Evolutionary conservation across 345 rosid genomes (phyloP).

Genomic region (Citrus reticulata): DNA sequence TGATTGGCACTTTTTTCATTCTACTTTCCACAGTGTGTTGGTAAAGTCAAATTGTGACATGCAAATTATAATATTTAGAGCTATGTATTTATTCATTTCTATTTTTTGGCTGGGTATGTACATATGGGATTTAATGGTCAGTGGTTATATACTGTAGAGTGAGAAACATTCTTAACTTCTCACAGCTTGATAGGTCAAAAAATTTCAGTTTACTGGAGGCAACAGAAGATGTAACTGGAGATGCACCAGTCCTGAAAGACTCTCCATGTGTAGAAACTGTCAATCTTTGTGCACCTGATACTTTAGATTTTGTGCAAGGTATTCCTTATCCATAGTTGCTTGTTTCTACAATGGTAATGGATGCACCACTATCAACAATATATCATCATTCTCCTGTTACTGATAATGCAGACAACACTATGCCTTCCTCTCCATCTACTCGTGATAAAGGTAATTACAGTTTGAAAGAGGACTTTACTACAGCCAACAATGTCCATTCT

Average conservation of each 20-base stretch:
- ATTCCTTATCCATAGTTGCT: conserved; percentile 13
- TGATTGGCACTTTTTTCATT: conserved; percentile 1
- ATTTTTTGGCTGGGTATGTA: background rate
- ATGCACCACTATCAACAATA: conserved; percentile 11
- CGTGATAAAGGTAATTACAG: conserved; percentile 14
- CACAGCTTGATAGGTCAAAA: conserved; percentile 58
- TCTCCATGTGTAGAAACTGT: conserved; percentile 20
- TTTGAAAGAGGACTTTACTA: conserved; percentile 31
- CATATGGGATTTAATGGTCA: conserved; percentile 15
- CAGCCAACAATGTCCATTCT: conserved; percentile 22
- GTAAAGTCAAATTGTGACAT: background rate
- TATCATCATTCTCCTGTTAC: conserved; percentile 8
- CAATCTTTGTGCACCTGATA: conserved; percentile 58
- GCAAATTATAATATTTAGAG: background rate
- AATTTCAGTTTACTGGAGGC: conserved; percentile 16
- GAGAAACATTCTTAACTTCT: conserved; percentile 35
- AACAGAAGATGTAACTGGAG: conserved; percentile 26
- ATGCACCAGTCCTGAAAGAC: conserved; percentile 27
- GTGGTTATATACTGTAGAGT: conserved; percentile 9
- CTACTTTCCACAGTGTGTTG: background rate
- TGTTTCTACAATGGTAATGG: conserved; percentile 7
- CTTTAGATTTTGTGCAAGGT: conserved; percentile 62
- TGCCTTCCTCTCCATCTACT: conserved; percentile 25
- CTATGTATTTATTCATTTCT: background rate
- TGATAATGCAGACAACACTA: conserved; percentile 35